Percentiles rank a stretch among this genome's conserved stretches.
These are phyloP conservation scores for Pseudopithomyces chartarum DNA, from an alignment of 2,329 filamentous ascomycete species.

Conservation along the genomic window DNA sequence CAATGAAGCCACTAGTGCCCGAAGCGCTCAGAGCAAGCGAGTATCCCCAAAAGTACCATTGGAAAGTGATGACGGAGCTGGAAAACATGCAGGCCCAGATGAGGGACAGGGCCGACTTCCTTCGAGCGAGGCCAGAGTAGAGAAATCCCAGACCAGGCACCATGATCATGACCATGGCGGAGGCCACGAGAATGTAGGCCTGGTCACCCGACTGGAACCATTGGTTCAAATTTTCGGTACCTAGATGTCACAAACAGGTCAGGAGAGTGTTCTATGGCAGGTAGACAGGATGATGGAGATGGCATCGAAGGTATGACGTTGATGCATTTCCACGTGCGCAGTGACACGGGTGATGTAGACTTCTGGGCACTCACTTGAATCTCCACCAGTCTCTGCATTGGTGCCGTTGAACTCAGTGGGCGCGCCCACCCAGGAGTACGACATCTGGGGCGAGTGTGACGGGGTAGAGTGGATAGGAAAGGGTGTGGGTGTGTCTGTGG, in stretches of 20 bases:
- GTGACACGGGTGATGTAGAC: slow-evolving; percentile 12
- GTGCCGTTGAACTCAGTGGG: slow-evolving; percentile 58
- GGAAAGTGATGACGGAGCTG: slow-evolving; percentile 87
- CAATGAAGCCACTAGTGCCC: slow-evolving; percentile 88
- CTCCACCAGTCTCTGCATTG: slow-evolving; percentile 69
- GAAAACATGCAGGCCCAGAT: slow-evolving; percentile 98
- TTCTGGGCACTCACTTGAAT: slow-evolving; percentile 71
- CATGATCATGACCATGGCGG: slow-evolving; percentile 96
- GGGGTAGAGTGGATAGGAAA: slow-evolving; percentile 2
- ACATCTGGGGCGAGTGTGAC: slow-evolving; percentile 44
- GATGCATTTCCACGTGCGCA: slow-evolving; percentile 27
- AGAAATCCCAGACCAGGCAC: slow-evolving; percentile 95
- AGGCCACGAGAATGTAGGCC: slow-evolving; percentile 87
- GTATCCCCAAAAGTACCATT: slow-evolving; percentile 99
- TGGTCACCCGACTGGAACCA: slow-evolving; percentile 92
- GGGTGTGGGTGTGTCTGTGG: not conserved
- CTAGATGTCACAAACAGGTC: slow-evolving; percentile 52
- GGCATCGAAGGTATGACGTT: not conserved
- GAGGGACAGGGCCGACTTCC: slow-evolving; percentile 95
- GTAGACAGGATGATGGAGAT: not conserved
- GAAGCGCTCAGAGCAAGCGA: slow-evolving; percentile 87
- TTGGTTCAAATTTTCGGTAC: slow-evolving; percentile 87
- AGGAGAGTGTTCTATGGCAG: not conserved
- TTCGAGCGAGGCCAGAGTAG: slow-evolving; percentile 94
- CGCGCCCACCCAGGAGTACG: slow-evolving; percentile 54